These are phyloP conservation scores for Cyclotella choctawhatcheeana DNA, from an alignment of 108 stramenopile genomes.

Conservation along the genomic window DNA sequence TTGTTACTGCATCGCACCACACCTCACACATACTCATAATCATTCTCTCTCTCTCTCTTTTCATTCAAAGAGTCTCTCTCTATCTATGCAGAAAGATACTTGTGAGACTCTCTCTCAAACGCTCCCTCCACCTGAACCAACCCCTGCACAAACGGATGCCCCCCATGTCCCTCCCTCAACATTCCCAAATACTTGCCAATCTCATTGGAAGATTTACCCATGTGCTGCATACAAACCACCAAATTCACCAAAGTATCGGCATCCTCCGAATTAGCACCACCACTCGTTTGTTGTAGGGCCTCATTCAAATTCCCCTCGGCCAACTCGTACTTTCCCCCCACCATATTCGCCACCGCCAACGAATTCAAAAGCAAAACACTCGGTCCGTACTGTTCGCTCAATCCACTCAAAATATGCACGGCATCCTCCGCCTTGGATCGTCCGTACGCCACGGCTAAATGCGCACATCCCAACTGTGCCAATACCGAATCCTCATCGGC, in stretches of 20 bases:
- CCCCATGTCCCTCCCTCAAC: conserved; percentile 63
- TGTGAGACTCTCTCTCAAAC: conserved; percentile 85
- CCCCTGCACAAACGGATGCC: conserved; percentile 71
- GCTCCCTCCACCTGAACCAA: conserved; percentile 79
- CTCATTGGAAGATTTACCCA: conserved; percentile 68
- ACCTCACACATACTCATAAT: no score
- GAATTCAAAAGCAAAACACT: conserved; percentile 90
- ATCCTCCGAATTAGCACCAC: conserved; percentile 60
- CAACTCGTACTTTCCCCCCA: conserved; percentile 80
- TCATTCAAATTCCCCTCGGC: conserved; percentile 86
- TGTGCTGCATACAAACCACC: conserved; percentile 84
- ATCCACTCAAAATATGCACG: conserved; percentile 81
- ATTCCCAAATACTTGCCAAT: conserved; percentile 46
- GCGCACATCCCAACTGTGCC: conserved; percentile 88
- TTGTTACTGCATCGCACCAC: no score
- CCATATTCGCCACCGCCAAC: conserved; percentile 89
- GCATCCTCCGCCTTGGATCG: conserved; percentile 86
- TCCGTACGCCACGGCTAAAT: conserved; percentile 86
- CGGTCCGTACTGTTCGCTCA: conserved; percentile 96
- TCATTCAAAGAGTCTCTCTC: no score
- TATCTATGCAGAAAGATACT: conserved; percentile 54
- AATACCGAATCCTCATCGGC: conserved; percentile 96
- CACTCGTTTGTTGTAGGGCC: conserved; percentile 65
- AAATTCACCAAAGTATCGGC: conserved; percentile 93
- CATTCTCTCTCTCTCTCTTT: no score